Conservation (phyloP, 2,329 filamentous ascomycete species). For the Penicillium sclerotigenum region DNA sequence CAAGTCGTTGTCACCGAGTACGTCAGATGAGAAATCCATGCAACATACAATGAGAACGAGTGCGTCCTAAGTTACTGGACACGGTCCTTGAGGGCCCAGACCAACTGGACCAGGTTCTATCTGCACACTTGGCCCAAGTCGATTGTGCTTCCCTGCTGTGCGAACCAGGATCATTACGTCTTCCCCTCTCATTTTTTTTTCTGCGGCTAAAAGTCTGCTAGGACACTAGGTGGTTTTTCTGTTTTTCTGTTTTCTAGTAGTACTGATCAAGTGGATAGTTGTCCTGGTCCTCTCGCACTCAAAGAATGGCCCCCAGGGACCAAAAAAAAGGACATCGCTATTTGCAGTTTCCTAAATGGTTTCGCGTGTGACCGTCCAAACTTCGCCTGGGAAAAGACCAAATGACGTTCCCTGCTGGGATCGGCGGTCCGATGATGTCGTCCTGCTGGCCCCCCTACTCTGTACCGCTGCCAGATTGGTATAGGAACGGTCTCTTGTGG, state of each 20-base stretch:
- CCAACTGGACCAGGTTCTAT: conserved; percentile 7
- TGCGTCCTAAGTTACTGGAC: not conserved
- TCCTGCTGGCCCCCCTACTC: conserved; percentile 6
- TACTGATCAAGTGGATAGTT: not conserved
- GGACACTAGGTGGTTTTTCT: not conserved
- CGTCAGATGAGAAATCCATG: conserved; percentile 7
- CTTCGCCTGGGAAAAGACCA: not conserved
- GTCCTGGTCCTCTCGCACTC: not conserved
- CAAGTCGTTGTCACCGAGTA: not conserved
- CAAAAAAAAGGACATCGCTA: not conserved
- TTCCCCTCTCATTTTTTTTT: not conserved
- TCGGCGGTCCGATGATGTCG: conserved; percentile 23
- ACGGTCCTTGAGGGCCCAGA: conserved; percentile 24
- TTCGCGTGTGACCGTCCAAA: conserved; percentile 11
- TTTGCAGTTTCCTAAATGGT: not conserved
- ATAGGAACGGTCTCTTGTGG: not conserved
- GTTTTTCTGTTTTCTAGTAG: not conserved
- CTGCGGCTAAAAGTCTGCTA: not conserved
- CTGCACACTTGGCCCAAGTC: conserved; percentile 4
- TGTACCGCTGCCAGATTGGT: conserved; percentile 10
- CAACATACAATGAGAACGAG: conserved; percentile 7
- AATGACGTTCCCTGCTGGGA: conserved; percentile 16
- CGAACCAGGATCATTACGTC: conserved; percentile 3
- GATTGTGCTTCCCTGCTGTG: conserved; percentile 9
- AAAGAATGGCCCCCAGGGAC: not conserved